Conservation (phyloP, 768 basidiomycete species). For the Phaffia tasmanica region DNA sequence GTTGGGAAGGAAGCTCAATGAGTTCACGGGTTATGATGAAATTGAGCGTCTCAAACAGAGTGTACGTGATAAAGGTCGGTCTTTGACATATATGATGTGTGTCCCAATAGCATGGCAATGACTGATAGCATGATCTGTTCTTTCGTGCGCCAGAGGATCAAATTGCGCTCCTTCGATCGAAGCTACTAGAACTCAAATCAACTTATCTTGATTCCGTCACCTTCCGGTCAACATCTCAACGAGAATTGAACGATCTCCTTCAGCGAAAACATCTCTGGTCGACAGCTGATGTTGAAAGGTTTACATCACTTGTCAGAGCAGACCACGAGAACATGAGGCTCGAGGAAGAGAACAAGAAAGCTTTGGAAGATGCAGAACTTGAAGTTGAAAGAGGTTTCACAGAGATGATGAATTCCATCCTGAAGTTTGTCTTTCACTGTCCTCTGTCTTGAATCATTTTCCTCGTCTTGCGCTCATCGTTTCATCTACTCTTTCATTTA, state of each 20-base stretch:
- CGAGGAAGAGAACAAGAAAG: conserved; percentile 58
- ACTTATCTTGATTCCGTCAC: conserved; percentile 68
- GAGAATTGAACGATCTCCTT: conserved; percentile 89
- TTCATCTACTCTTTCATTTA: neutral
- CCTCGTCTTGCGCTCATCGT: neutral
- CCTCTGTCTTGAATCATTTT: neutral
- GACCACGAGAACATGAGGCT: conserved; percentile 79
- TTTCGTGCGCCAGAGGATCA: conserved; percentile 50
- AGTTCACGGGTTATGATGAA: conserved; percentile 79
- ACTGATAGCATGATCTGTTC: neutral
- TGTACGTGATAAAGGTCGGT: conserved; percentile 71
- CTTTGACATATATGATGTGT: neutral
- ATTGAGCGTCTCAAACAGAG: conserved; percentile 69
- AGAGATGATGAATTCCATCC: conserved; percentile 74
- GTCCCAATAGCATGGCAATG: neutral
- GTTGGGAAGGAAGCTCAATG: conserved; percentile 69
- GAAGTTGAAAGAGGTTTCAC: conserved; percentile 74
- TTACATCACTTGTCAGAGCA: conserved; percentile 77
- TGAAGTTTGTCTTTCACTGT: conserved; percentile 37
- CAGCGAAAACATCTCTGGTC: conserved; percentile 90
- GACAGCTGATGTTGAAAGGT: conserved; percentile 72
- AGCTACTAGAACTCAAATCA: conserved; percentile 59
- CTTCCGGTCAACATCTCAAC: conserved; percentile 70
- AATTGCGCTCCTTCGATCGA: conserved; percentile 56
- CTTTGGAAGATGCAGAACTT: conserved; percentile 59